phyloP scores from a whole-genome alignment of 2,329 filamentous ascomycete genomes.

The Fusarium heterosporum region DNA sequence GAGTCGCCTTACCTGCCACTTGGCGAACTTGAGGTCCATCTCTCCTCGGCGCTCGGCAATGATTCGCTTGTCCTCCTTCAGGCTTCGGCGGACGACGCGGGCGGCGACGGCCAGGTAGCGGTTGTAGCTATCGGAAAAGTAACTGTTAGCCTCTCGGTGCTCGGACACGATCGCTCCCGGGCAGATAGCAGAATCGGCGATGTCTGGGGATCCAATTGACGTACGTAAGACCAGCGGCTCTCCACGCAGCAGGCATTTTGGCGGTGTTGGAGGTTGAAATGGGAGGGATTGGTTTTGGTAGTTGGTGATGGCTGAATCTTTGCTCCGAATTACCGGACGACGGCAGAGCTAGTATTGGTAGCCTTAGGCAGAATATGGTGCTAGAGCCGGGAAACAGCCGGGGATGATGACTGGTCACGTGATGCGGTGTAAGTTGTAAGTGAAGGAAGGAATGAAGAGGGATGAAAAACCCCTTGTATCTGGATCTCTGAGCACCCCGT shows the following conservation, averaged over 20 bases:
- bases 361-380: conserved; percentile 50
- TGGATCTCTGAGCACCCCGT: conserved; percentile 4
- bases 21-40: conserved; percentile 89
- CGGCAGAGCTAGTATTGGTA: conserved; percentile 39
- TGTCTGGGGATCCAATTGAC: conserved; percentile 56
- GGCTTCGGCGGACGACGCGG: conserved; percentile 92
- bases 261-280: conserved; percentile 55
- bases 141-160: conserved; percentile 51
- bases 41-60: conserved; percentile 89
- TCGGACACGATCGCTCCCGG: conserved; percentile 35
- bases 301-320: conserved; percentile 53
- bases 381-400: conserved; percentile 34
- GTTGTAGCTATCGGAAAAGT: conserved; percentile 83
- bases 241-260: conserved; percentile 98
- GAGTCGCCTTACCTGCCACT: conserved; percentile 81
- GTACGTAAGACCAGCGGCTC: conserved; percentile 96
- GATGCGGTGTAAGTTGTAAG: not conserved
- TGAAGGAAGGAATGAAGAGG: not conserved
- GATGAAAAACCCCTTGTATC: conserved; percentile 1
- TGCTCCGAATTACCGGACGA: conserved; percentile 50
- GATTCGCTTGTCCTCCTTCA: conserved; percentile 95
- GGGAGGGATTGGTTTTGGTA: conserved; percentile 47
- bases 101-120: conserved; percentile 97
- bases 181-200: conserved; percentile 6
- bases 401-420: conserved; percentile 11